Percentiles rank a stretch among this genome's conserved stretches.
Conservation (phyloP, 371 early-diverging fungal genomes). For the Circinella umbellata region DNA sequence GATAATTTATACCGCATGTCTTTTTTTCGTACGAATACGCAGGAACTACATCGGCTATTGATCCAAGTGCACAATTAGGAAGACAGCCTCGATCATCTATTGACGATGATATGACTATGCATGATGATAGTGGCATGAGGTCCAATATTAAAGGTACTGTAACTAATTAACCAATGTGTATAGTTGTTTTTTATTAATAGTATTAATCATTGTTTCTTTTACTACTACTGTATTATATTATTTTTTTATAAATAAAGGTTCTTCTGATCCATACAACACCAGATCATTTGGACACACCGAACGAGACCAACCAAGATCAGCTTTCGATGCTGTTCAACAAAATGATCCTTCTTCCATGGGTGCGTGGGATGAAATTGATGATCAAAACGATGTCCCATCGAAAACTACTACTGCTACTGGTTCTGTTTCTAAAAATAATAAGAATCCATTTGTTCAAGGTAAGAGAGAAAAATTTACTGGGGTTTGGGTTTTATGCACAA, state of each 20-base stretch:
- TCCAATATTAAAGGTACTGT: not conserved
- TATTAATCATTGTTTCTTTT: not conserved
- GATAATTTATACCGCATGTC: not conserved
- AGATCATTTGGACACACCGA: not conserved
- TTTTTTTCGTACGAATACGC: not conserved
- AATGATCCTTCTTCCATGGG: constrained; percentile 1
- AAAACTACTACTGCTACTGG: not conserved
- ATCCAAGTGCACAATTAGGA: not conserved
- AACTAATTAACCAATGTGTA: not conserved
- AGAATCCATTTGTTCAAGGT: not conserved
- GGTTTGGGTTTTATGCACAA: not conserved
- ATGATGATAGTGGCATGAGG: not conserved
- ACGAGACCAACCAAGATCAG: not conserved
- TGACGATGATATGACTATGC: not conserved
- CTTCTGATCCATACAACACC: too few relatives aligned
- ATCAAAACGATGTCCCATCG: not conserved
- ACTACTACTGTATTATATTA: not conserved
- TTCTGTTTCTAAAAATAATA: not conserved
- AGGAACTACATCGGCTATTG: not conserved
- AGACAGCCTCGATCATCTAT: not conserved
- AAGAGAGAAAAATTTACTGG: not conserved
- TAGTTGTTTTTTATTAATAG: too few relatives aligned
- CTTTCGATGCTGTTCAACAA: not conserved
- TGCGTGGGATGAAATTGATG: not conserved
- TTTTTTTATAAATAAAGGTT: too few relatives aligned